phyloP scores from a whole-genome alignment of 352 stramenopile species.

The Globisporangium viniferum region DNA sequence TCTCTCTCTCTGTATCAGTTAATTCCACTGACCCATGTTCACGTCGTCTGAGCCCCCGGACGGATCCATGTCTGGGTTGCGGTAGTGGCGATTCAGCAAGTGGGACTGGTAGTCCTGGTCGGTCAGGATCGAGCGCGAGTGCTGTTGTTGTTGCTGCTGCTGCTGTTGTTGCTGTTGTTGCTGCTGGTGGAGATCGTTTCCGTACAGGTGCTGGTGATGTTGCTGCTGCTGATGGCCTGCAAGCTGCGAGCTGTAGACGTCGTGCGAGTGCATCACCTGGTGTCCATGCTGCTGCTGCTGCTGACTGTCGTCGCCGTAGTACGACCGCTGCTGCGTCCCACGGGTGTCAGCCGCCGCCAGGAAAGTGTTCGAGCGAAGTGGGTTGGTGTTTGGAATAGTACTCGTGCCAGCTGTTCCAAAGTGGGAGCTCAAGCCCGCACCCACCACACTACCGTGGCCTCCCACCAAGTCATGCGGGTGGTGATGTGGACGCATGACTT shows the following conservation, averaged over 20 bases:
- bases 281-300: constrained; percentile 23
- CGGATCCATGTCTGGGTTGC: constrained; percentile 52
- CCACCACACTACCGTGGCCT: constrained; percentile 8
- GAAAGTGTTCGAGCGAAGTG: constrained; percentile 16
- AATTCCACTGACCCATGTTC: constrained; percentile 65
- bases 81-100: constrained; percentile 41
- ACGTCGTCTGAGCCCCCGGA: constrained; percentile 39
- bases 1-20: not conserved
- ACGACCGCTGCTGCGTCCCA: constrained; percentile 22
- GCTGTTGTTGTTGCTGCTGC: constrained; percentile 35
- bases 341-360: constrained; percentile 12
- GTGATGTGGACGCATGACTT: constrained; percentile 47
- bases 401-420: constrained; percentile 8
- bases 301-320: constrained; percentile 38
- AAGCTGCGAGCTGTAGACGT: constrained; percentile 48
- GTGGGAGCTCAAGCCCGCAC: constrained; percentile 9
- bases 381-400: constrained; percentile 4
- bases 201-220: constrained; percentile 34
- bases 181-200: constrained; percentile 22
- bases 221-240: constrained; percentile 36
- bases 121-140: constrained; percentile 29
- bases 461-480: constrained; percentile 15
- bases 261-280: constrained; percentile 39
- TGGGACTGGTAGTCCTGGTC: constrained; percentile 49
- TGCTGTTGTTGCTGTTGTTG: constrained; percentile 28